Percentiles rank a stretch among this genome's conserved stretches.
phyloP scores from a whole-genome alignment of 768 basidiomycete genomes.

The Wakefieldia striispora region DNA sequence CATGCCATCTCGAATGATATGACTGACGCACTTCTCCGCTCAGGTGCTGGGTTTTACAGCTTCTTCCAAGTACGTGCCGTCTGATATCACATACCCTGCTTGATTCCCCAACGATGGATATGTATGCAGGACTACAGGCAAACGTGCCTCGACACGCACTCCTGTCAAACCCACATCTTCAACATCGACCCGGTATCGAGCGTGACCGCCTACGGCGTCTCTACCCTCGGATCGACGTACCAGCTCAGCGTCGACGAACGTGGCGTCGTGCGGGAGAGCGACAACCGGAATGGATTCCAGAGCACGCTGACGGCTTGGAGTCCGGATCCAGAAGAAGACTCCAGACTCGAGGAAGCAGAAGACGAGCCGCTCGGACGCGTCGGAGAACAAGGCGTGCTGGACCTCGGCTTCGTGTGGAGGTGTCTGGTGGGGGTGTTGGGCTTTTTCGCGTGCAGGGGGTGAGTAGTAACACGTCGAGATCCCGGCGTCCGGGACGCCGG shows the following conservation, averaged over 20 bases:
- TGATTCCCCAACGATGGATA: not conserved
- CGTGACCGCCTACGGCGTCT: conserved; percentile 41
- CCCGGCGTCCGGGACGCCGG: no score
- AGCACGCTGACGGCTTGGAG: conserved; percentile 35
- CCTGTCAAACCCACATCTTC: conserved; percentile 44
- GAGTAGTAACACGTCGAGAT: no score
- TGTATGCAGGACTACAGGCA: conserved; percentile 36
- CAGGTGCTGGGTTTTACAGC: conserved; percentile 48
- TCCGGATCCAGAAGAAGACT: not conserved
- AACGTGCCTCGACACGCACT: conserved; percentile 32
- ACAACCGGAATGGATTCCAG: conserved; percentile 42
- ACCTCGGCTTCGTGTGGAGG: no score
- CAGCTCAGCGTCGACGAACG: conserved; percentile 38
- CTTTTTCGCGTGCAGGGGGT: no score
- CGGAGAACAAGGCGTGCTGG: no score
- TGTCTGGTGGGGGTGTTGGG: no score
- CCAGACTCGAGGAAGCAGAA: no score
- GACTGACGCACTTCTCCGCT: conserved; percentile 9
- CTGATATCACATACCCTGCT: no score
- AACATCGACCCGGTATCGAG: conserved; percentile 39
- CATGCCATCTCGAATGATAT: conserved; percentile 31
- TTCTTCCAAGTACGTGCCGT: conserved; percentile 39
- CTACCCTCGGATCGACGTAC: conserved; percentile 43
- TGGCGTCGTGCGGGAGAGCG: conserved; percentile 33
- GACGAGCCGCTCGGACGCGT: no score